Evolutionary conservation across 768 basidiomycete genomes (phyloP), one percentile per base, ranked within the genome.

Genomic region (Lyophyllum atratum): DNA sequence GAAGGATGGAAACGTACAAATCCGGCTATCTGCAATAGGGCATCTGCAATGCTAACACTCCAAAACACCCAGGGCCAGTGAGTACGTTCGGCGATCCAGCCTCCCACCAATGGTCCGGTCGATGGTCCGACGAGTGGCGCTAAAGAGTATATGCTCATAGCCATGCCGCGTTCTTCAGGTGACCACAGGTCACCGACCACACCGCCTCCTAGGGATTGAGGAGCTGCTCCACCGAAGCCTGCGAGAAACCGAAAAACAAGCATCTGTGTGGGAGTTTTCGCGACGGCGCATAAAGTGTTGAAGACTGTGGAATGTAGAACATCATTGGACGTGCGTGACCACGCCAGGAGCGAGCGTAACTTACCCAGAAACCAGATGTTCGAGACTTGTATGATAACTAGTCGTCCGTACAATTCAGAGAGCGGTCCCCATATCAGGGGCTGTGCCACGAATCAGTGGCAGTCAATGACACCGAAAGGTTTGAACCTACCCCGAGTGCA

Each of bases 51-150:
- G 49, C 73, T 80, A 14, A 81, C 80, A 7, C 79, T 76, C 78
- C 82, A 84, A 65, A 86, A 87, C 31, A 84, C 81, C 84, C 84
- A 86, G 62, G 79, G 73, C 85, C 85, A 86, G 0, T 76, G 76
- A 0, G 77, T 70, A 14, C 71, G 74, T 45, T 86, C 69, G 0
- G 80, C 80, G 19, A 87, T 78, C 81, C 79, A 80, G 15, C 62
- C 66, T 12, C 66, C 60, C 29, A 73, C 67, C 10, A 75, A 59
- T 19, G 67, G 77, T 24, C 84, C 73, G 1, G 69, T 70, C 19
- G 72, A 68, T 26, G 74, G 74, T 21, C 73, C 84, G 8, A 85
- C 74, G 10, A 85, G 55, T 6, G 84, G 83, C 15, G 82, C 83
- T 7, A 85, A 62, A 1, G 82, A 80, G 58, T 82, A 85, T 0